Evolutionary conservation across 495 filamentous ascomycete species (phyloP).

Genomic region (Sabuloglossum arenarium): DNA sequence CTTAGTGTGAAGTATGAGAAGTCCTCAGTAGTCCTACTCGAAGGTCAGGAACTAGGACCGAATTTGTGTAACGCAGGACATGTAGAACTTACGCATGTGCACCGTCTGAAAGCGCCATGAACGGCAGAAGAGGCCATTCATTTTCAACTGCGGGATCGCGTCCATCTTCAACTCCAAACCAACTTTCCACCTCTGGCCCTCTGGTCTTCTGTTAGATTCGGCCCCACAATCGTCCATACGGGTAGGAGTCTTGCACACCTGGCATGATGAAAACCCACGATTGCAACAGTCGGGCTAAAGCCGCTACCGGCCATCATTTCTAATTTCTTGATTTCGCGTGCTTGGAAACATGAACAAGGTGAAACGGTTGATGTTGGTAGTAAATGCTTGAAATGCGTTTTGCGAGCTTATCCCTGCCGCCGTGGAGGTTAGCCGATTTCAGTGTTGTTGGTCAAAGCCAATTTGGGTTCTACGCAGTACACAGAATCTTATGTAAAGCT

Average conservation of each 20-base stretch:
- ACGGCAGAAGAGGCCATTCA: slow-evolving; percentile 83
- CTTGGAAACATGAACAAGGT: not conserved
- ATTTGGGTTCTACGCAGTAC: too few species aligned
- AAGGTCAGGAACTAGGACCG: not conserved
- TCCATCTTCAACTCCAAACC: slow-evolving; percentile 64
- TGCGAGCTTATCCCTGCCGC: not conserved
- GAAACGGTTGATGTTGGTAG: not conserved
- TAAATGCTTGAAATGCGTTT: not conserved
- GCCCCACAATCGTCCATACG: not conserved
- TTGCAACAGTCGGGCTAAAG: slow-evolving; percentile 44
- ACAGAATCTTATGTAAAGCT: too few species aligned
- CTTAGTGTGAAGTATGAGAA: slow-evolving; percentile 96
- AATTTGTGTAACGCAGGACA: not conserved
- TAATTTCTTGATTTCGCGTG: not conserved
- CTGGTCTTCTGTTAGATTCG: not conserved
- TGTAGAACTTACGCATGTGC: slow-evolving; percentile 51
- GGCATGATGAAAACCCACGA: slow-evolving; percentile 95
- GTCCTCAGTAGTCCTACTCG: slow-evolving; percentile 56
- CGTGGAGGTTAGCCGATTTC: too few species aligned
- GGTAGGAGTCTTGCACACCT: slow-evolving; percentile 25
- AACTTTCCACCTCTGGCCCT: slow-evolving; percentile 84
- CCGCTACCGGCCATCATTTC: not conserved
- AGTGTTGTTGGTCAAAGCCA: too few species aligned
- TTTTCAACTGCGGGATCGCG: slow-evolving; percentile 63
- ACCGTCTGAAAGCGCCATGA: slow-evolving; percentile 94